Conservation (phyloP, 1,284 basidiomycete species). For the Ganoderma sinense region DNA sequence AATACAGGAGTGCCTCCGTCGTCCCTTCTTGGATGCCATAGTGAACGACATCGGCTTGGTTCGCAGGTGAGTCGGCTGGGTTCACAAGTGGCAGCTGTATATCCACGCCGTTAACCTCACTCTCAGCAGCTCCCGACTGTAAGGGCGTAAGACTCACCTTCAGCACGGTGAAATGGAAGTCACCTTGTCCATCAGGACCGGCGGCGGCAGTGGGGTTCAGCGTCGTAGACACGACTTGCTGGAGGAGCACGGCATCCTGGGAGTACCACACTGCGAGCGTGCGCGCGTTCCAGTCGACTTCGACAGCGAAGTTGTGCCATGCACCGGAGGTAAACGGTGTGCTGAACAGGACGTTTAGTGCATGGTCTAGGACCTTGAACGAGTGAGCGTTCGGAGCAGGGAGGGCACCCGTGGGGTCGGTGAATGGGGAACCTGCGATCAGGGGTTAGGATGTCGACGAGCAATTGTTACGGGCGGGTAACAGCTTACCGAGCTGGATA, state of each 20-base stretch:
- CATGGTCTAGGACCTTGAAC: constrained; percentile 62
- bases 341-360: constrained; percentile 55
- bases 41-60: constrained; percentile 63
- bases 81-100: constrained; percentile 61
- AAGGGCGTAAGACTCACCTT: constrained; percentile 48
- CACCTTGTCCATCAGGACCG: constrained; percentile 58
- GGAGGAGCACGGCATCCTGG: constrained; percentile 44
- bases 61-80: constrained; percentile 49
- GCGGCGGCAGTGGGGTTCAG: constrained; percentile 49
- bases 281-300: constrained; percentile 60
- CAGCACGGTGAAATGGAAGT: constrained; percentile 65
- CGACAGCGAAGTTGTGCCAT: constrained; percentile 70
- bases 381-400: constrained; percentile 49
- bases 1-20: constrained; percentile 61
- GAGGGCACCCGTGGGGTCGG: constrained; percentile 52
- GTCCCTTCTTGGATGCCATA: constrained; percentile 64
- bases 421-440: constrained; percentile 60
- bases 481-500: constrained; percentile 55
- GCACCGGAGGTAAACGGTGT: constrained; percentile 50
- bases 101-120: background rate
- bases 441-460: background rate
- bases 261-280: constrained; percentile 63
- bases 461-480: background rate
- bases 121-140: background rate
- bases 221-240: constrained; percentile 48